phyloP scores from a whole-genome alignment of 139 green algal genomes.

The Gonium pectorale region DNA sequence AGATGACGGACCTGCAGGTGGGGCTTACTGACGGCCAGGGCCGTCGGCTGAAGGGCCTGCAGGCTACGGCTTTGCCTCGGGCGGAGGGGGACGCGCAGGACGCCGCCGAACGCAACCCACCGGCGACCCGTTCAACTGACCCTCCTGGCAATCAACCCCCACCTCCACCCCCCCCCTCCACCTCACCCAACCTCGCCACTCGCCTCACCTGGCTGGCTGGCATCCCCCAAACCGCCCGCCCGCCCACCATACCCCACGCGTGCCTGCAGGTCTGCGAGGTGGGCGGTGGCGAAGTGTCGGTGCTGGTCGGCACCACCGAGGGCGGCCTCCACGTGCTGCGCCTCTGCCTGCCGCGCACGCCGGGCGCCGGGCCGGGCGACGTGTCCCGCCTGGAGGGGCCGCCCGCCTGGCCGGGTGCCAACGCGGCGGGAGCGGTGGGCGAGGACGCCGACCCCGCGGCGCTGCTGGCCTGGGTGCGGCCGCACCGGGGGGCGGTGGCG shows the following conservation, averaged over 20 bases:
- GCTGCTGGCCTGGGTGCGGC: slow-evolving; percentile 29
- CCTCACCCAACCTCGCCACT: no score
- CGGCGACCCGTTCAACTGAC: no score
- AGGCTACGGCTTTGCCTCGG: no score
- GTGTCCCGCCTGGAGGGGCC: slow-evolving; percentile 32
- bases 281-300: slow-evolving; percentile 14
- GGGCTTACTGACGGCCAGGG: no score
- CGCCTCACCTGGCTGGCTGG: no score
- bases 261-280: slow-evolving; percentile 35
- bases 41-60: background rate
- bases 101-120: no score
- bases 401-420: background rate
- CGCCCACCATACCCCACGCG: no score
- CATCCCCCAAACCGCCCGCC: no score
- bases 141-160: no score
- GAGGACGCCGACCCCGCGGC: background rate
- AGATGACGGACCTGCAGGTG: slow-evolving; percentile 42
- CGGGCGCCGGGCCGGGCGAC: slow-evolving; percentile 18
- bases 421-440: no score
- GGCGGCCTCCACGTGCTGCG: slow-evolving; percentile 39
- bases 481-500: slow-evolving; percentile 30
- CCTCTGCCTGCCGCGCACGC: slow-evolving; percentile 41
- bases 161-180: no score
- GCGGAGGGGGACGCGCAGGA: no score
- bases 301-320: slow-evolving; percentile 39